A percentile compares a stretch with the other conserved stretches of the same genome.
Conservation (phyloP, 2,329 filamentous ascomycete species). For the Aureobasidium uvarum region DNA sequence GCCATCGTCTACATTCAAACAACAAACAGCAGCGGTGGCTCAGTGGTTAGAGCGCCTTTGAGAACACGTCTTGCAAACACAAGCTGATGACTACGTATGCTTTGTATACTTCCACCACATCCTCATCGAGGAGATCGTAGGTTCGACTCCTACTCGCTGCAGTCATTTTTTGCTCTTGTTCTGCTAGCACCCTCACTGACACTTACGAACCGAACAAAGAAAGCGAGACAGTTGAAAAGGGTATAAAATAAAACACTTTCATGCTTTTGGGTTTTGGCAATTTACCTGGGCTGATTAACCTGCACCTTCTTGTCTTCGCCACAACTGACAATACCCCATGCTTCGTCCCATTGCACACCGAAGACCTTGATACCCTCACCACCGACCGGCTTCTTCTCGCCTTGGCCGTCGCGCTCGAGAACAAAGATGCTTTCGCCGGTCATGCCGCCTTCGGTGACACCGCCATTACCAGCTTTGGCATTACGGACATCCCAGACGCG, state of each 20-base stretch:
- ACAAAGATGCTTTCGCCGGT: constrained; percentile 72
- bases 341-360: constrained; percentile 78
- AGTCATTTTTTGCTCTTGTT: not conserved
- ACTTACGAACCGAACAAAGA: not conserved
- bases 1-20: no score
- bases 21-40: no score
- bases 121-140: not conserved
- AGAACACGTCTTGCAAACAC: no score
- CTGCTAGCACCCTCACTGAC: no score
- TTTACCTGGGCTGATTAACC: constrained; percentile 61
- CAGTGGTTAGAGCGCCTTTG: no score
- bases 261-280: not conserved
- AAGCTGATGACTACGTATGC: no score
- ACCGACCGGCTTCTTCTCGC: constrained; percentile 57
- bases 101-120: not conserved
- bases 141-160: no score
- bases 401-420: constrained; percentile 71
- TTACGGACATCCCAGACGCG: constrained; percentile 80
- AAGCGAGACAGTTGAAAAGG: not conserved
- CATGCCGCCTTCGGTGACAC: constrained; percentile 47
- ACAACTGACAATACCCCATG: constrained; percentile 83
- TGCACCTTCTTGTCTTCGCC: constrained; percentile 95
- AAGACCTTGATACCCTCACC: constrained; percentile 92
- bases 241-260: not conserved
- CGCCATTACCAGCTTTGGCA: constrained; percentile 47